phyloP scores from a whole-genome alignment of 176 grass and related monocot species.

The Luzula sylvatica region DNA sequence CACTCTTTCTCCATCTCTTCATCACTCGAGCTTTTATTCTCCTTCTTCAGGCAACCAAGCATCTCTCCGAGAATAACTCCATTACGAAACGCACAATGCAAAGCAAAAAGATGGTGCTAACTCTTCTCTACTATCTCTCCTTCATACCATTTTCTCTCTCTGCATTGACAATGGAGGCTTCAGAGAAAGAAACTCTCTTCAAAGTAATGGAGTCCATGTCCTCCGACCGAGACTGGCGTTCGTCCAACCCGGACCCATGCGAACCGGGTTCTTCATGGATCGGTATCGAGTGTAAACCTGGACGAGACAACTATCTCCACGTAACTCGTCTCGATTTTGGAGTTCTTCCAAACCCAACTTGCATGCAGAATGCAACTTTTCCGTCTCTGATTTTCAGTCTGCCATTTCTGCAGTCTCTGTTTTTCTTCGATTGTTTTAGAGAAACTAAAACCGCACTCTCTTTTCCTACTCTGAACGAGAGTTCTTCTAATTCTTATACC shows the following conservation, averaged over 20 bases:
- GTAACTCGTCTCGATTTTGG: constrained; percentile 96
- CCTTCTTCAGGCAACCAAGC: constrained; percentile 13
- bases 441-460: constrained; percentile 29
- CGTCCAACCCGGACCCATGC: constrained; percentile 71
- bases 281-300: constrained; percentile 82
- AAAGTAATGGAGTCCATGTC: constrained; percentile 77
- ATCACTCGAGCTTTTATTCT: constrained; percentile 18
- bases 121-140: constrained; percentile 8
- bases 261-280: constrained; percentile 42
- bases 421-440: constrained; percentile 84
- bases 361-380: constrained; percentile 51
- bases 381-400: constrained; percentile 44
- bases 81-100: not conserved
- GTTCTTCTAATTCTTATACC: constrained; percentile 32
- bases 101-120: not conserved
- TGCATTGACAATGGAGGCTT: constrained; percentile 32
- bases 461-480: constrained; percentile 16
- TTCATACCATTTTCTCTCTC: constrained; percentile 16
- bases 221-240: constrained; percentile 74
- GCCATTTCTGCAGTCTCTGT: constrained; percentile 62
- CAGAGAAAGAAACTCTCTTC: constrained; percentile 63
- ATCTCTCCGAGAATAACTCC: not conserved
- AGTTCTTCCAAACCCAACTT: constrained; percentile 59
- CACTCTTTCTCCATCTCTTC: not conserved
- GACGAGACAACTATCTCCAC: constrained; percentile 24